Percentiles rank a stretch among this genome's conserved stretches.
These are phyloP conservation scores for Pseudogymnoascus sp. DNA, from an alignment of 2,329 filamentous ascomycete species.

Conservation along the genomic window DNA sequence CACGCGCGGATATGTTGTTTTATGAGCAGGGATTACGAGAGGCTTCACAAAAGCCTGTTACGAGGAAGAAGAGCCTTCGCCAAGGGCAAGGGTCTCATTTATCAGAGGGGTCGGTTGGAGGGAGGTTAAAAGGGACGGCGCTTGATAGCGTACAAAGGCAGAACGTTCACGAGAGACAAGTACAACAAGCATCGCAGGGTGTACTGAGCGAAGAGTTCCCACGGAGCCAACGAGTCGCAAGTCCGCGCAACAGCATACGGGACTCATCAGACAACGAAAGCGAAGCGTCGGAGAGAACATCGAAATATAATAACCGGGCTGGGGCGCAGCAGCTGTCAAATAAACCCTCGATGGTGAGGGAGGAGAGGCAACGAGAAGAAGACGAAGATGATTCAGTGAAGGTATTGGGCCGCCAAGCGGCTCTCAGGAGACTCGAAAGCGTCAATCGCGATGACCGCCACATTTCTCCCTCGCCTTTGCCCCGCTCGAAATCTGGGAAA, in stretches of 20 bases:
- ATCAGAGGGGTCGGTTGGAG: conserved; percentile 43
- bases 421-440: conserved; percentile 12
- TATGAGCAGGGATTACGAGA: conserved; percentile 36
- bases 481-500: conserved; percentile 18
- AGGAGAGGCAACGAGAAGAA: conserved; percentile 38
- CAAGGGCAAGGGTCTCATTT: conserved; percentile 32
- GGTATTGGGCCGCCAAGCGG: conserved; percentile 7
- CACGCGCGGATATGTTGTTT: conserved; percentile 36
- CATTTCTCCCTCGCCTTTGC: conserved; percentile 21
- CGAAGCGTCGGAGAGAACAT: conserved; percentile 16
- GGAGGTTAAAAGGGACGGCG: conserved; percentile 41
- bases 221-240: conserved; percentile 3
- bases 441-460: conserved; percentile 13
- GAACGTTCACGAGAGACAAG: neutral
- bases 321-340: conserved; percentile 24
- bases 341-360: conserved; percentile 38
- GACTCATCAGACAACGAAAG: conserved; percentile 25
- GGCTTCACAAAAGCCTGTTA: conserved; percentile 33
- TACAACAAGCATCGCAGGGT: neutral
- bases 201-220: neutral
- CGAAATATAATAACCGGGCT: conserved; percentile 16
- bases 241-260: neutral
- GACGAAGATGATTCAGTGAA: conserved; percentile 24
- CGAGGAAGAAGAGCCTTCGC: conserved; percentile 29
- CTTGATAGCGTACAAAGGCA: conserved; percentile 26